Evolutionary conservation across 768 basidiomycete genomes (phyloP).

Genomic region (Boletus vinaceobasis): DNA sequence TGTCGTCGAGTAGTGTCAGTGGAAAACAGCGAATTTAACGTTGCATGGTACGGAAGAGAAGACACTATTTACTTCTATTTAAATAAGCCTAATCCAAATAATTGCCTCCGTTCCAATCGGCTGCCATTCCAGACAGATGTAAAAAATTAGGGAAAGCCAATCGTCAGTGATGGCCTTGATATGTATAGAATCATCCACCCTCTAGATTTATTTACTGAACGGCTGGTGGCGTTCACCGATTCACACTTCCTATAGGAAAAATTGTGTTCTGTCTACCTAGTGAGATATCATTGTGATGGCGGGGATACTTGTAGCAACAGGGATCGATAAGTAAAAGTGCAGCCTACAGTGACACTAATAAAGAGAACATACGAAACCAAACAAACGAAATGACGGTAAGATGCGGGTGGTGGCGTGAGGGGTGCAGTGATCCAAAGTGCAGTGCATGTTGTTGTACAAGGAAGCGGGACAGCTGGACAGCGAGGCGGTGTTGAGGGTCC

Average conservation of each 20-base stretch:
- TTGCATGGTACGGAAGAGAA: constrained; percentile 6
- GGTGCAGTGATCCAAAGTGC: constrained; percentile 17
- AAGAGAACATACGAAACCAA: constrained; percentile 24
- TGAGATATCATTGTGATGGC: constrained; percentile 28
- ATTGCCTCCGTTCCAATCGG: constrained; percentile 12
- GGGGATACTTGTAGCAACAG: constrained; percentile 33
- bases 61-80: constrained; percentile 24
- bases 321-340: constrained; percentile 27
- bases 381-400: constrained; percentile 18
- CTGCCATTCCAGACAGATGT: not conserved
- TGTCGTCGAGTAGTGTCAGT: not conserved
- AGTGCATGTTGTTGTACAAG: constrained; percentile 29
- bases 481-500: constrained; percentile 7
- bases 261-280: constrained; percentile 21
- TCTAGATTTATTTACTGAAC: not conserved
- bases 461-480: constrained; percentile 18
- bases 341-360: constrained; percentile 26
- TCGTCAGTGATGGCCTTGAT: not conserved
- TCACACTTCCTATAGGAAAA: constrained; percentile 15
- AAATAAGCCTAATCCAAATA: constrained; percentile 23
- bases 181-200: not conserved
- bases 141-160: not conserved
- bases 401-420: constrained; percentile 15
- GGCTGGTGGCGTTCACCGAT: too few relatives aligned
- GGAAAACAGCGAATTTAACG: not conserved